Percentiles rank a stretch among this genome's conserved stretches.
These are phyloP conservation scores for Aspergillus avenaceus DNA, from an alignment of 495 filamentous ascomycete genomes.

Conservation along the genomic window DNA sequence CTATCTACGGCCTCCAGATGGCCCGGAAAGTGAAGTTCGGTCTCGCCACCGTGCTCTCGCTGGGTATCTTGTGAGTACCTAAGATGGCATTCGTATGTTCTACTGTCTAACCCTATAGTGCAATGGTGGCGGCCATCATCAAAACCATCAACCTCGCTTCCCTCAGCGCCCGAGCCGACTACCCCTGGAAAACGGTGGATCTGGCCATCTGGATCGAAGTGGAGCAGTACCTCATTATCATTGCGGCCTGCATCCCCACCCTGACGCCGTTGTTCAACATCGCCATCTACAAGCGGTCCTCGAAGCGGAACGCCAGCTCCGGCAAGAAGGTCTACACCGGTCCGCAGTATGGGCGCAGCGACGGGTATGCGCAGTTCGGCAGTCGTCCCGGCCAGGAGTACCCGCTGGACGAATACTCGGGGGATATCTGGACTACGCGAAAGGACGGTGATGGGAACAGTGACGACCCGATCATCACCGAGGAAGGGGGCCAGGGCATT, in stretches of 20 bases:
- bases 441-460: neutral
- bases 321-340: neutral
- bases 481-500: constrained; percentile 3
- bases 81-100: neutral
- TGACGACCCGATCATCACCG: neutral
- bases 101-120: neutral
- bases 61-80: constrained; percentile 9
- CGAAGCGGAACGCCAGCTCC: constrained; percentile 1
- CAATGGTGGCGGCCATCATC: constrained; percentile 14
- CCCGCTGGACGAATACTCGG: constrained; percentile 1
- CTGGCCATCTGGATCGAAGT: constrained; percentile 6
- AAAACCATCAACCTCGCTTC: constrained; percentile 8
- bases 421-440: neutral
- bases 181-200: constrained; percentile 4
- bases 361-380: constrained; percentile 2
- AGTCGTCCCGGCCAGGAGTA: constrained; percentile 4
- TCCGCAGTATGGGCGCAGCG: neutral
- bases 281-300: constrained; percentile 2
- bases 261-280: constrained; percentile 10
- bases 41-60: constrained; percentile 7
- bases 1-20: constrained; percentile 9
- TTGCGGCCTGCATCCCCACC: constrained; percentile 11
- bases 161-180: constrained; percentile 1
- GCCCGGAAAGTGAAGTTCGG: constrained; percentile 7
- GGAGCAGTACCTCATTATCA: constrained; percentile 12